Evolutionary conservation across 345 rosid species (phyloP), one percentile per base, ranked within the genome.

Genomic region (Eucalyptus pauciflora): DNA sequence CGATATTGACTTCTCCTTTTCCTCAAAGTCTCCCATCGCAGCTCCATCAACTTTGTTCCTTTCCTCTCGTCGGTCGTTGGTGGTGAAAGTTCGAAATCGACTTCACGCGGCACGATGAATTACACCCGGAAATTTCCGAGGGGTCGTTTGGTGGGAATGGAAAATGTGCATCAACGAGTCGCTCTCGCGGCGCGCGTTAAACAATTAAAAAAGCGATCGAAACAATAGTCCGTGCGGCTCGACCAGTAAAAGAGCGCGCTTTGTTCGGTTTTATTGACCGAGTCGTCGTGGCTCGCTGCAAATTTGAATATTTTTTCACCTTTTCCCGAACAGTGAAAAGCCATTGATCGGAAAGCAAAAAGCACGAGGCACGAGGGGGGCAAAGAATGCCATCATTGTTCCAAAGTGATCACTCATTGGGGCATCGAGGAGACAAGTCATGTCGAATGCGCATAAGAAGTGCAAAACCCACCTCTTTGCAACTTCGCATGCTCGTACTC

Each of bases 111-210:
- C 13, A 41, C 48, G 0, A 3, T 2, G 83, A 76, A 37, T 41
- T 76, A 7, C 27, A 5, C 83, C 20, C 5, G 48, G 13, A 37
- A 71, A 33, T 33, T 37, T 5, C 81, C 25, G 3, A 9, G 4
- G 46, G 4, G 25, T 17, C 9, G 45, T 33, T 69, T 17, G 80
- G 80, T 33, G 45, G 25, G 46, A 10, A 71, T 18, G 81, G 25
- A 10, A 10, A 18, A 71, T 5, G 25, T 3, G 46, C 13, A 17
- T 18, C 81, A 20, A 71, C 2, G 2, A 33, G 45, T 18, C 6
- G 14, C 13, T 17, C 45, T 3, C 0, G 81, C 3, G 45, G 10
- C 2, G 3, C 22, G 10, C 14, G 13, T 37, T 10, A 52, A 50
- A 52, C 58, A 0, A 64, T n/a, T 4, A 7, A 64, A 14, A 64